Percentiles rank a stretch among this genome's conserved stretches.
Conservation (phyloP, 2,329 filamentous ascomycete genomes). For the Neoscytalidium dimidiatum region DNA sequence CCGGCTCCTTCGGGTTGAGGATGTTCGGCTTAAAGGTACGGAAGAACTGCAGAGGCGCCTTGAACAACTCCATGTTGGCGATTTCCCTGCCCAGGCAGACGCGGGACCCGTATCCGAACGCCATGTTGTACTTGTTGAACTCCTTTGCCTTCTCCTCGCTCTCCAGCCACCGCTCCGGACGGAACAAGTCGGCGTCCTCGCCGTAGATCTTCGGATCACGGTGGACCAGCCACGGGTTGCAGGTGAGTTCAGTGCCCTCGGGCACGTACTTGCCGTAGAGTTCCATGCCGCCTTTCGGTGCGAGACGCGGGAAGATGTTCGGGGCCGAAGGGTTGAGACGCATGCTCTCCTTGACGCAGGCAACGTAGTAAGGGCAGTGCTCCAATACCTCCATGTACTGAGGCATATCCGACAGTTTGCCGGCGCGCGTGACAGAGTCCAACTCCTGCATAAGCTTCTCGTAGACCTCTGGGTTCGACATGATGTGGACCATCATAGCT, state of each 20-base stretch:
- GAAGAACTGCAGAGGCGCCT: slow-evolving; percentile 46
- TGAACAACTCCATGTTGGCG: slow-evolving; percentile 56
- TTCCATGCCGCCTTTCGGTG: slow-evolving; percentile 35
- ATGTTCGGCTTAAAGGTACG: slow-evolving; percentile 39
- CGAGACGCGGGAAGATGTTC: slow-evolving; percentile 53
- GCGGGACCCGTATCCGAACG: slow-evolving; percentile 53
- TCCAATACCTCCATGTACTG: slow-evolving; percentile 31
- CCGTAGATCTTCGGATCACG: slow-evolving; percentile 33
- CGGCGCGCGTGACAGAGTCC: slow-evolving; percentile 38
- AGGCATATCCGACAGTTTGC: slow-evolving; percentile 28
- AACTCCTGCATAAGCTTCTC: slow-evolving; percentile 52
- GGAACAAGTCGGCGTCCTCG: slow-evolving; percentile 30
- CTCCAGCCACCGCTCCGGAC: slow-evolving; percentile 34
- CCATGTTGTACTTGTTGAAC: slow-evolving; percentile 51
- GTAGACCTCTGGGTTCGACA: slow-evolving; percentile 44
- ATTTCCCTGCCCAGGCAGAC: slow-evolving; percentile 54
- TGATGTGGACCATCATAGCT: slow-evolving; percentile 48
- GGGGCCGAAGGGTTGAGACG: slow-evolving; percentile 54
- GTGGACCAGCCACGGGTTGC: slow-evolving; percentile 34
- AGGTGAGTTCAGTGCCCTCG: slow-evolving; percentile 31
- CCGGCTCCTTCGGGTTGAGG: slow-evolving; percentile 32
- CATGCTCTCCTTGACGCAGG: slow-evolving; percentile 54
- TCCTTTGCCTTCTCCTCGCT: slow-evolving; percentile 41
- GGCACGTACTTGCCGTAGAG: slow-evolving; percentile 36
- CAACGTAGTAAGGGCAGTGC: slow-evolving; percentile 49